Percentiles rank a stretch among this genome's conserved stretches.
These are phyloP conservation scores for Citrus australasica DNA, from an alignment of 345 rosid species.

Conservation along the genomic window DNA sequence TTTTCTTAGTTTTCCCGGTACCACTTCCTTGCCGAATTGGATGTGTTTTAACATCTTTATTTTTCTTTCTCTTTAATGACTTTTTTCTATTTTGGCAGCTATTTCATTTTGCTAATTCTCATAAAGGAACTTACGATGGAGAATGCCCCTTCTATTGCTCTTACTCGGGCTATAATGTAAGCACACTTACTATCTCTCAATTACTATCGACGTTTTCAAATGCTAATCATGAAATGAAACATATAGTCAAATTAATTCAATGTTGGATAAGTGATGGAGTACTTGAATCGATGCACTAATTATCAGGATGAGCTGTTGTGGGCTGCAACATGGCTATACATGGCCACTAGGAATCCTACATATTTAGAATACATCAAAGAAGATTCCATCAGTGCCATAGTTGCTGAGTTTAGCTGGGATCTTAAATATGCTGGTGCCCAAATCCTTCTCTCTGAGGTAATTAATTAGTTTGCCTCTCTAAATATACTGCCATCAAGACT, in stretches of 20 bases:
- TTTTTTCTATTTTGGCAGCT: constrained; percentile 39
- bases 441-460: constrained; percentile 63
- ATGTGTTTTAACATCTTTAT: neutral
- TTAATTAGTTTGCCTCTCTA: neutral
- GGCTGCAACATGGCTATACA: constrained; percentile 89
- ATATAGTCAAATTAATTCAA: neutral
- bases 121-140: constrained; percentile 82
- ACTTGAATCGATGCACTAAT: neutral
- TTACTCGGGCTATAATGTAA: constrained; percentile 80
- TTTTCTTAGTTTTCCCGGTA: too few species aligned
- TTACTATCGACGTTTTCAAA: neutral
- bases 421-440: constrained; percentile 89
- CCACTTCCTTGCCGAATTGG: neutral
- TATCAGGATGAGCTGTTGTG: constrained; percentile 87
- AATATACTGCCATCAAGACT: too few species aligned
- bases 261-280: neutral
- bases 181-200: neutral
- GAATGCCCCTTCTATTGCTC: constrained; percentile 99
- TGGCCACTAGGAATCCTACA: constrained; percentile 39
- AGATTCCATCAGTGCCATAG: constrained; percentile 56
- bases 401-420: constrained; percentile 91
- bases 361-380: constrained; percentile 49
- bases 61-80: too few species aligned
- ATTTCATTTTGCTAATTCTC: constrained; percentile 55
- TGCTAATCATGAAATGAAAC: neutral